Conservation (phyloP, 257 asterid genomes). For the Solanum peruvianum region DNA sequence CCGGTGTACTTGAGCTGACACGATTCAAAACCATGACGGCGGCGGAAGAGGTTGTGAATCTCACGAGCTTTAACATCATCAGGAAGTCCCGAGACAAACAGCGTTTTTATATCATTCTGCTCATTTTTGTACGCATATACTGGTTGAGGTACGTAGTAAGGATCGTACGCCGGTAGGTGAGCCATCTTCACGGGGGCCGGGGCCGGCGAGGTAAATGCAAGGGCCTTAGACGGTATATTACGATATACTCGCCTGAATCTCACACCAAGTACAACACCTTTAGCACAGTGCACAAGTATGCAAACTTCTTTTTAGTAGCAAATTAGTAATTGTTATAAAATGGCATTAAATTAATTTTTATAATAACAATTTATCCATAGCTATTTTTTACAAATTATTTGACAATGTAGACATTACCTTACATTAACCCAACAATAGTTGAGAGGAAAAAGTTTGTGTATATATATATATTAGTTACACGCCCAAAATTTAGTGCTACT, state of each 20-base stretch:
- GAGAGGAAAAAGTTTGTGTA: not conserved
- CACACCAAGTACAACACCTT: not conserved
- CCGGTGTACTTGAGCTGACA: conserved; percentile 98
- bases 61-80: conserved; percentile 98
- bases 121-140: conserved; percentile 18
- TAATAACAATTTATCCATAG: not conserved
- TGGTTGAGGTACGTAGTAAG: conserved; percentile 44
- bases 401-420: not conserved
- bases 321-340: not conserved
- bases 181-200: conserved; percentile 21
- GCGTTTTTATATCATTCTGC: conserved; percentile 55
- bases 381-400: not conserved
- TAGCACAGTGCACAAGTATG: not conserved
- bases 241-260: not conserved
- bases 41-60: conserved; percentile 95
- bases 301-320: not conserved
- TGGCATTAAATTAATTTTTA: not conserved
- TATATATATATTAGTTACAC: not conserved
- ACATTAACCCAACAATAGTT: not conserved
- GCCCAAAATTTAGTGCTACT: no score
- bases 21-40: conserved; percentile 77
- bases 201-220: not conserved
- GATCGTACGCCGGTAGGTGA: conserved; percentile 56
- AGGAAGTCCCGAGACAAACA: conserved; percentile 90
- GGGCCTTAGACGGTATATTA: not conserved